Conservation (phyloP, 192 early-diverging fungal species). For the Coemansia javaensis region DNA sequence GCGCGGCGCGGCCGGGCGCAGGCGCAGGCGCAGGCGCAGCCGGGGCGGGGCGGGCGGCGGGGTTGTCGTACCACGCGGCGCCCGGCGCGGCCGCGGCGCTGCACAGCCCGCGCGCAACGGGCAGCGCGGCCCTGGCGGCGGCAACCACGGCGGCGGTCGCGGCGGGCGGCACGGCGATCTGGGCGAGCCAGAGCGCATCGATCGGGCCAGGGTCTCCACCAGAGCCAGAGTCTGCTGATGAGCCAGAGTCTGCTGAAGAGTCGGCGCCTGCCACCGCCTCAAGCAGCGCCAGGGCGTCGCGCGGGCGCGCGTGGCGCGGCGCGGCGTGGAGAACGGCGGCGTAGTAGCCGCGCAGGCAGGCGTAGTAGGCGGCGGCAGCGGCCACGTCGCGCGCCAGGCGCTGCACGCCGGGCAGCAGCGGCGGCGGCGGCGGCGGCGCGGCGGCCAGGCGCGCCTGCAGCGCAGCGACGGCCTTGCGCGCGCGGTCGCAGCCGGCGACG, state of each 20-base stretch:
- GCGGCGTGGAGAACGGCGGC: constrained; percentile 24
- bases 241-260: no score
- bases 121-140: constrained; percentile 4
- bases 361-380: constrained; percentile 23
- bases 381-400: constrained; percentile 22
- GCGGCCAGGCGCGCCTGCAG: constrained; percentile 7
- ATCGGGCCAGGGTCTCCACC: no score
- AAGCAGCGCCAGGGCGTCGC: constrained; percentile 37
- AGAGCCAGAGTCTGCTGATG: no score
- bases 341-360: constrained; percentile 32
- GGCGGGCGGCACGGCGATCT: constrained; percentile 1
- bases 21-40: constrained; percentile 12
- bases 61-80: constrained; percentile 2
- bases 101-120: constrained; percentile 13
- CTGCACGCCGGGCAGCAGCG: constrained; percentile 6
- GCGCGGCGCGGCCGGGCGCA: not conserved
- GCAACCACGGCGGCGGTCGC: constrained; percentile 1
- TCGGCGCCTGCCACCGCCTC: constrained; percentile 14
- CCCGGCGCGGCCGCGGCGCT: not conserved
- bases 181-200: constrained; percentile 15
- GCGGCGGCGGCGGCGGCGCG: constrained; percentile 11
- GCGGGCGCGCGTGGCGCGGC: constrained; percentile 6
- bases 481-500: constrained; percentile 27
- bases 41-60: constrained; percentile 5
- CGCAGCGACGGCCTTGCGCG: constrained; percentile 17